Evolutionary conservation across 257 asterid genomes (phyloP).

Genomic region (Solanum chaucha): DNA sequence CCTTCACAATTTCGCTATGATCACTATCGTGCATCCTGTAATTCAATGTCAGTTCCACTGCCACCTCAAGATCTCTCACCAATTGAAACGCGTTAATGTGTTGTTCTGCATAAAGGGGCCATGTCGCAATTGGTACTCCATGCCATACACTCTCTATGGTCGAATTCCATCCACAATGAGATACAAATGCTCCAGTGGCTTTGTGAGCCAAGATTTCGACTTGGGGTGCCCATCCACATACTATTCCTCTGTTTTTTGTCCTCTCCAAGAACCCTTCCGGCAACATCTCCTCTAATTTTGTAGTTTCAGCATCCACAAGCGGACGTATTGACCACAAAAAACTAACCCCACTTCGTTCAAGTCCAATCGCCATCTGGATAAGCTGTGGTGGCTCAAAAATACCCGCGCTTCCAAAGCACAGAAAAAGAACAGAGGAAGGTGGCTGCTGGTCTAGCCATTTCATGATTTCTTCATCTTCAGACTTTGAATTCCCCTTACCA

Average conservation of each 20-base stretch:
- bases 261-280: neutral
- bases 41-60: neutral
- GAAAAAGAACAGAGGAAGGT: neutral
- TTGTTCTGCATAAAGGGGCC: conserved; percentile 9
- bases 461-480: neutral
- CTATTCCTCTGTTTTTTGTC: neutral
- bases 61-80: neutral
- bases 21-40: neutral
- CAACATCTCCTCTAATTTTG: neutral
- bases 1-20: neutral
- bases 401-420: conserved; percentile 1
- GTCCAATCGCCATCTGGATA: neutral
- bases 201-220: neutral
- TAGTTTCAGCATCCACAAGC: neutral
- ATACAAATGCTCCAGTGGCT: neutral
- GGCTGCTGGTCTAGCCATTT: conserved; percentile 2
- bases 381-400: conserved; percentile 3
- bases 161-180: conserved; percentile 6
- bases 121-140: conserved; percentile 1
- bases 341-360: too few species aligned
- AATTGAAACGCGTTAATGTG: neutral
- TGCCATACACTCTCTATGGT: neutral
- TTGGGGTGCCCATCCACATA: conserved; percentile 9
- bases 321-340: too few species aligned
- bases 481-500: neutral